These are phyloP conservation scores for Sphaceloma murrayae DNA, from an alignment of 2,329 filamentous ascomycete species.

Conservation along the genomic window DNA sequence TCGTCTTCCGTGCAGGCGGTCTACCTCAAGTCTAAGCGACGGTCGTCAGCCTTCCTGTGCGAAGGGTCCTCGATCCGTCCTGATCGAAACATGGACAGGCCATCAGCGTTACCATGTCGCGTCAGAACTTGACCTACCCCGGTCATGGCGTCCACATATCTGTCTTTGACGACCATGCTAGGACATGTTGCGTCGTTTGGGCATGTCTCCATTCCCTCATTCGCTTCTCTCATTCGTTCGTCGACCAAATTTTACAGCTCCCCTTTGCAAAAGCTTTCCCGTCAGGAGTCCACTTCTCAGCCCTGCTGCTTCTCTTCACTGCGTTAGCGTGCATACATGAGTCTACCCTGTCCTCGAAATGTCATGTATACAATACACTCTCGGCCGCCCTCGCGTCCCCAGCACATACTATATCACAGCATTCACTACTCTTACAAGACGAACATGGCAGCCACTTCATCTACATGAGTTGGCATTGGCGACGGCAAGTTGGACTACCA, in stretches of 20 bases:
- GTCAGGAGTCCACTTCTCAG: slow-evolving; percentile 5
- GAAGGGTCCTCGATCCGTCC: slow-evolving; percentile 3
- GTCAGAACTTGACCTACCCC: slow-evolving; percentile 8
- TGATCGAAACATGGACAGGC: slow-evolving; percentile 1
- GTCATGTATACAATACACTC: no score
- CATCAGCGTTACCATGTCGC: slow-evolving; percentile 1
- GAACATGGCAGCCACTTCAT: not conserved
- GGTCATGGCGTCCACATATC: slow-evolving; percentile 11
- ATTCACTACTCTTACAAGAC: no score
- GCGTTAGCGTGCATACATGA: no score
- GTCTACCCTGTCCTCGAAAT: no score
- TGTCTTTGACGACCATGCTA: slow-evolving; percentile 12
- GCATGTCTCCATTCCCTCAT: not conserved
- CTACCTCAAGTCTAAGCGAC: slow-evolving; percentile 11
- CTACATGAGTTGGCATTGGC: not conserved
- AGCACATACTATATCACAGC: no score
- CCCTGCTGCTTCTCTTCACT: slow-evolving; percentile 1
- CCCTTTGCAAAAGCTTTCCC: slow-evolving; percentile 7
- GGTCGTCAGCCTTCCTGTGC: not conserved
- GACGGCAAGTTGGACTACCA: not conserved
- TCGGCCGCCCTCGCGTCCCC: no score
- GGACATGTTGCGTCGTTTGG: slow-evolving; percentile 5
- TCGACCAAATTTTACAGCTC: slow-evolving; percentile 1
- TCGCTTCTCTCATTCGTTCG: slow-evolving; percentile 9
- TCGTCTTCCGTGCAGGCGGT: not conserved